Evolutionary conservation across 345 rosid species (phyloP).

Genomic region (Eucalyptus leucophloia): DNA sequence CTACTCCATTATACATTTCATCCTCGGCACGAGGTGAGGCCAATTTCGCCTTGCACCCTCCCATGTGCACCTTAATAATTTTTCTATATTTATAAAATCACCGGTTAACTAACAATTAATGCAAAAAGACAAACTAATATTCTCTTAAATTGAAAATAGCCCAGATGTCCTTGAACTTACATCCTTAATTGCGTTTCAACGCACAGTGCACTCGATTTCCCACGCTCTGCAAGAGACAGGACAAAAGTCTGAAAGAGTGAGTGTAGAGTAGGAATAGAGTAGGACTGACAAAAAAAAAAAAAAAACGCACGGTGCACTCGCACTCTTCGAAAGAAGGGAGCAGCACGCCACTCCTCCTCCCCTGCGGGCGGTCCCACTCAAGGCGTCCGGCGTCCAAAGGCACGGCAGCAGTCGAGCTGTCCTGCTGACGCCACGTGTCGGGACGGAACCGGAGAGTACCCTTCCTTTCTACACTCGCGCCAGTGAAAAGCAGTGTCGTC

Average conservation of each 20-base stretch:
- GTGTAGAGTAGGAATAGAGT: no score
- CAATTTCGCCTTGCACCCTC: background rate
- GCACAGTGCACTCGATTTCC: no score
- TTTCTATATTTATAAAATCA: no score
- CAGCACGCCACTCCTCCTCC: background rate
- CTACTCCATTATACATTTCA: background rate
- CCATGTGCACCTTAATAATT: no score
- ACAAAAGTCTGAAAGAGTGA: no score
- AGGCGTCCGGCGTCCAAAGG: background rate
- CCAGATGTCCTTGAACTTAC: no score
- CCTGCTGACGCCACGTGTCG: background rate
- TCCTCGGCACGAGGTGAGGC: accelerated
- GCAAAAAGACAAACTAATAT: background rate
- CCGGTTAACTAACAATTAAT: background rate
- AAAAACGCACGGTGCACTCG: background rate
- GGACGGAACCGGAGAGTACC: background rate
- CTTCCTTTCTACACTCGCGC: background rate
- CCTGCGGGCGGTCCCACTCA: background rate
- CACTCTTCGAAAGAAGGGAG: background rate
- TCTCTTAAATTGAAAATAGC: no score
- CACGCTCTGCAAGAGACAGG: no score
- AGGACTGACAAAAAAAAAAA: no score
- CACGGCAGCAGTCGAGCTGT: background rate
- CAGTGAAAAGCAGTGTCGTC: background rate
- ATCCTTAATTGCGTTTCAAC: no score